Base-by-base conservation (phyloP, 192 early-diverging fungal genomes). In the Funneliformis mosseae region DNA sequence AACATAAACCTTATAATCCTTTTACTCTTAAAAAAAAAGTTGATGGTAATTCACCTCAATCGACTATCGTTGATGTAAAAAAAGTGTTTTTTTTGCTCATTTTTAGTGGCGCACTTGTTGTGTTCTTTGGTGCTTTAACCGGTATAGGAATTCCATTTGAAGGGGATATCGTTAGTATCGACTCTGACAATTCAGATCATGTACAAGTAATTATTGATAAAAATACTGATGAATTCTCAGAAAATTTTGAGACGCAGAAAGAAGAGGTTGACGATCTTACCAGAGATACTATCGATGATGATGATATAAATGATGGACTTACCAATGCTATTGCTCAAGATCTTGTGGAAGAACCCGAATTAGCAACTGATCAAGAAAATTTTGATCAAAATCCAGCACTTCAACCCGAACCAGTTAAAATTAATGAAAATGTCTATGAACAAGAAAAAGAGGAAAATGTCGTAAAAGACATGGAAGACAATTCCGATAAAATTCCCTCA, bases 111-210 rank as follows among this genome's bases (percentile, higher is more conserved):
- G 63, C 77, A 25, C 18, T 78, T 11, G 41, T 78, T 2, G 23
- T 78, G 48, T 78, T 78, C 48, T 39, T 78, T 2, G 43, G 42
- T 21, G 67, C 64, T 50, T 68, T 78, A 21, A n/a, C 18, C 25
- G 77, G 77, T 5, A 16, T 78, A 33, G 77, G 66, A 41, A 8
- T 10, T n/a, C 63, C 66, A 1, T 25, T 69, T 46, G 77, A 78
- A 39, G 77, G 33, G 33, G 21, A 43, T 14, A 64, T 12, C 41
- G 8, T 41, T 42, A 64, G 23, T 23, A 21, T n/a, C 16, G 8
- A 41, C 8, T 10, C 25, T 2, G 7, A 16, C 23, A 42, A 43
- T 38, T 39, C 23, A 3, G 10, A 63, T 63, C 0, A n/a, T 61
- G 16, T 23, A 41, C 8, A 63, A 23, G n/a, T 77, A 21, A 23